phyloP scores from a whole-genome alignment of 140 eudicot species.

The Anethum foeniculum region DNA sequence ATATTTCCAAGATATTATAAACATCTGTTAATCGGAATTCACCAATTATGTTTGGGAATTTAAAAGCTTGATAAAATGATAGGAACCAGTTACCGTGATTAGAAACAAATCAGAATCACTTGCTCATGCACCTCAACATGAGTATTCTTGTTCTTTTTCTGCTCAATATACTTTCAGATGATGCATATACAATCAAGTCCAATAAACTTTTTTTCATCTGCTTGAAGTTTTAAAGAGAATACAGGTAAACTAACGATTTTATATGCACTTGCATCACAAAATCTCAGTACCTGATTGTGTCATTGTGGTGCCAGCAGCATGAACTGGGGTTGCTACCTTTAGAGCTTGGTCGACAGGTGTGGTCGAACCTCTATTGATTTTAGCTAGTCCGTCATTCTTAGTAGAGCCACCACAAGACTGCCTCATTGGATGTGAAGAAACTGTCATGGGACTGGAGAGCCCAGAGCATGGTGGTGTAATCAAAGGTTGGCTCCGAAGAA shows the following conservation, averaged over 20 bases:
- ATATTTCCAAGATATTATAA: not conserved
- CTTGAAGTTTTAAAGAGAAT: not conserved
- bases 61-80: not conserved
- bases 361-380: conserved; percentile 10
- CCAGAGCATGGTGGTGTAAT: conserved; percentile 32
- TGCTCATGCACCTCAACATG: not conserved
- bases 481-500: conserved; percentile 28
- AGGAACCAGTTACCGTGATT: not conserved
- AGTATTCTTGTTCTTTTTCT: not conserved
- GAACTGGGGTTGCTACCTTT: conserved; percentile 27
- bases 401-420: conserved; percentile 22
- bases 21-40: not conserved
- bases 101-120: not conserved
- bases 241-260: not conserved
- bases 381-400: conserved; percentile 20
- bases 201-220: not conserved
- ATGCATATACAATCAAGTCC: not conserved
- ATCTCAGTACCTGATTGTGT: conserved; percentile 46
- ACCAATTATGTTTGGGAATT: not conserved
- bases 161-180: not conserved
- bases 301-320: conserved; percentile 25
- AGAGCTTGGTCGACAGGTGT: conserved; percentile 27
- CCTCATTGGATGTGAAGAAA: conserved; percentile 40
- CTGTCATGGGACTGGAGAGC: conserved; percentile 54
- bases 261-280: not conserved